Base-by-base conservation (phyloP, 2,329 filamentous ascomycete genomes). In the Nannizziopsis arthrosporioides region DNA sequence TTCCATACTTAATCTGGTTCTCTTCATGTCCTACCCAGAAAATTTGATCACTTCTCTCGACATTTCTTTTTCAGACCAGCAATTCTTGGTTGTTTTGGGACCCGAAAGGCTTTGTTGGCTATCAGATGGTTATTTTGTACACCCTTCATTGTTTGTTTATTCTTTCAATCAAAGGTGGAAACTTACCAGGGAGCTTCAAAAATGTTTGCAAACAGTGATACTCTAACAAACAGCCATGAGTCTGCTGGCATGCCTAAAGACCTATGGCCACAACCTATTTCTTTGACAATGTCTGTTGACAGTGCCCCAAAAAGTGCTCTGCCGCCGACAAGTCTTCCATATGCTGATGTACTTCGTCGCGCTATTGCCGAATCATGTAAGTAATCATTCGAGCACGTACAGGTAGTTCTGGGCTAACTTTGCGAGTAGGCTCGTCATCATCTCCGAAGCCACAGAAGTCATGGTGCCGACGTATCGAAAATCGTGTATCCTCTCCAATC, bases 291-390 rank as follows among this genome's bases (percentile, higher is more conserved):
- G 3, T 7, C 22, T 18, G 12, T 36, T 30, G n/a, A 19, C 27
- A 11, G 22, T 11, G 7, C 37, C 7, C 30, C 11, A 17, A 7
- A 30, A 27, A 6, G n/a, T 17, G 38, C 11, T 22, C 14, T 4
- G 15, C 38, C 38, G 2, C 38, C 45, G 14, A 42, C 37, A 36
- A 42, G 18, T 7, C 17, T 47, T 10, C 18, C 38, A 4, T 47
- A 47, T 17, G 37, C 45, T 11, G 37, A 47, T 9, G 32, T 42
- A 11, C 30, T 32, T 17, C 45, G 45, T 27, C 38, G 30, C 4
- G 37, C 45, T 17, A 47, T 42, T 31, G 30, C 45, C 22, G 17
- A 27, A 9, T 14, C 45, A 42, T 12, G 45, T 47, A 22, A 47
- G 38, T 14, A 27, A 27, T 7, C 22, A 27, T 27, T 6, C 3